Conservation (phyloP, 2,329 filamentous ascomycete genomes). For the Xylaria sp. region DNA sequence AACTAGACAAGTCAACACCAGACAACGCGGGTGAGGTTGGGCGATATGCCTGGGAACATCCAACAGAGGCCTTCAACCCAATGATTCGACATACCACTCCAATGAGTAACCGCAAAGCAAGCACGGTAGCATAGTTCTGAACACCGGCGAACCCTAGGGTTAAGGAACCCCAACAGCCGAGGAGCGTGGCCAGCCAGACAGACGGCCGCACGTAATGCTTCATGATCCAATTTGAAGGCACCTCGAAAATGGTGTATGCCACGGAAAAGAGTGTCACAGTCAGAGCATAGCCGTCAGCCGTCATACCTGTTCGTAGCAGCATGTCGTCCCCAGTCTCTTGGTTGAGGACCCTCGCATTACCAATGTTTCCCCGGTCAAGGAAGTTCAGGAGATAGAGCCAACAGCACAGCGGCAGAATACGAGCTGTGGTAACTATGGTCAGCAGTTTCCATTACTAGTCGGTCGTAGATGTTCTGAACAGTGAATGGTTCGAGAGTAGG, state of each 20-base stretch:
- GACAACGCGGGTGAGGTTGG: neutral
- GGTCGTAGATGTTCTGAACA: too few relatives aligned
- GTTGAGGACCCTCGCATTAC: conserved; percentile 52
- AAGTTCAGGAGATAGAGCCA: conserved; percentile 58
- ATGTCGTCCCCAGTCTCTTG: conserved; percentile 45
- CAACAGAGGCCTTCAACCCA: neutral
- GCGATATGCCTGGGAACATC: too few relatives aligned
- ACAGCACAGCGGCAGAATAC: conserved; percentile 53
- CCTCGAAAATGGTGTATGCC: conserved; percentile 65
- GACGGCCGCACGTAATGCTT: conserved; percentile 61
- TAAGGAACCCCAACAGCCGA: conserved; percentile 46
- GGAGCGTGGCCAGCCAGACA: conserved; percentile 65
- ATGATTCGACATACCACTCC: conserved; percentile 45
- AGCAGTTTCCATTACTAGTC: too few relatives aligned
- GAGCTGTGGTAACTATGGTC: too few relatives aligned
- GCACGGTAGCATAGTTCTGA: conserved; percentile 27
- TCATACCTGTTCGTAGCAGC: conserved; percentile 39
- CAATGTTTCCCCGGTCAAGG: conserved; percentile 54
- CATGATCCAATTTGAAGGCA: conserved; percentile 64
- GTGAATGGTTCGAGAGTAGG: too few relatives aligned
- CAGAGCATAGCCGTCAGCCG: conserved; percentile 59
- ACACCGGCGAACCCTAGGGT: conserved; percentile 29
- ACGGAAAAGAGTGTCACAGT: conserved; percentile 64
- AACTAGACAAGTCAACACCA: conserved; percentile 17
- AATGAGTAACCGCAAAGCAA: conserved; percentile 45